These are phyloP conservation scores for Yamadazyma atmosphaerica DNA, from an alignment of 1,139 yeast genomes.

Conservation along the genomic window DNA sequence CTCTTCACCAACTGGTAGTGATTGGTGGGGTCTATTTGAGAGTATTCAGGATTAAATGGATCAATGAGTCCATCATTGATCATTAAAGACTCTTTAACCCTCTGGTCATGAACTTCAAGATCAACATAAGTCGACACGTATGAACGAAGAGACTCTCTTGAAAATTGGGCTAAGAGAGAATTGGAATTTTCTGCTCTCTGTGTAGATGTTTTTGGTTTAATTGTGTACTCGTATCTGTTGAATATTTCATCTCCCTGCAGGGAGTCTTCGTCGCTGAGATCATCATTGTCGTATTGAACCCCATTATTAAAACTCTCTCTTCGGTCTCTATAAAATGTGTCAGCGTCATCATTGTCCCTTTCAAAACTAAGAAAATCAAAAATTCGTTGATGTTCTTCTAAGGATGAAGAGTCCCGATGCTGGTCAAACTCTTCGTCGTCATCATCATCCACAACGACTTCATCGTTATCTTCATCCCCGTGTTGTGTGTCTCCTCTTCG, in stretches of 20 bases:
- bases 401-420: conserved; percentile 4
- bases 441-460: background rate
- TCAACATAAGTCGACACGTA: conserved; percentile 3
- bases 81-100: conserved; percentile 3
- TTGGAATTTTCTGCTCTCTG: too few relatives aligned
- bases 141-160: background rate
- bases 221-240: background rate
- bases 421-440: background rate
- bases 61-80: conserved; percentile 18
- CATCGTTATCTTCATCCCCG: background rate
- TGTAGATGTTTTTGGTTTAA: background rate
- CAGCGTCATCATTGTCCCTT: conserved; percentile 23
- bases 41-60: conserved; percentile 17
- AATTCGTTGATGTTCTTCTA: conserved; percentile 10
- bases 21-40: conserved; percentile 1
- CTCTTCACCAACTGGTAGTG: conserved; percentile 2
- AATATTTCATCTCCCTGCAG: conserved; percentile 4
- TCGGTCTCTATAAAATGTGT: conserved; percentile 25
- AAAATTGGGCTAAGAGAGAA: background rate
- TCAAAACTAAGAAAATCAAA: conserved; percentile 15
- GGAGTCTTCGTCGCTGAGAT: conserved; percentile 4
- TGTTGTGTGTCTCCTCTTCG: background rate
- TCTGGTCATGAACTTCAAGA: conserved; percentile 2
- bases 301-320: conserved; percentile 21
- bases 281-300: conserved; percentile 10